phyloP scores from a whole-genome alignment of 2,329 filamentous ascomycete species.

The Clonostachys rosea region DNA sequence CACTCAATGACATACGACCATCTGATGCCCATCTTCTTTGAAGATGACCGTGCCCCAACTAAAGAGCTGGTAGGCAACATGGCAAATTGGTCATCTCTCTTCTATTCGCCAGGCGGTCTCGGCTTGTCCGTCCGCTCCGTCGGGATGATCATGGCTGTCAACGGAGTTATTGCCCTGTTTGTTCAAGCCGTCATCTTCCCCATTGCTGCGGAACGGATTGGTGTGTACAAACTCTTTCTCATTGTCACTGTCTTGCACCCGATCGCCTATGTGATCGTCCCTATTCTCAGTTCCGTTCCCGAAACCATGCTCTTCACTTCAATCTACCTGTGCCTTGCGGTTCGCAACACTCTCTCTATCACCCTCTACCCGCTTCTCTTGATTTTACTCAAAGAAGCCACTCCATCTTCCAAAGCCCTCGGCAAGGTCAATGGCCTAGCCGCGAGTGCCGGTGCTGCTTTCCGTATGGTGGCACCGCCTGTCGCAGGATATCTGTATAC shows the following conservation, averaged over 20 bases:
- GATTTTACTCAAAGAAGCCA: conserved; percentile 65
- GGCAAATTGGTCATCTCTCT: conserved; percentile 25
- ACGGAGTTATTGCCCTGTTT: conserved; percentile 54
- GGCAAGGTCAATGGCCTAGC: conserved; percentile 64
- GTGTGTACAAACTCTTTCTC: conserved; percentile 56
- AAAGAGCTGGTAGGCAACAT: conserved; percentile 24
- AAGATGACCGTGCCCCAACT: conserved; percentile 56
- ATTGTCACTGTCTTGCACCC: conserved; percentile 56
- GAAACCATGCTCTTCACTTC: conserved; percentile 43
- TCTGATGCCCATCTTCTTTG: conserved; percentile 86
- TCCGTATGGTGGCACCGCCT: conserved; percentile 63
- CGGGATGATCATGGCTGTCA: conserved; percentile 55
- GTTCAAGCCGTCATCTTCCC: conserved; percentile 60
- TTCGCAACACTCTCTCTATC: conserved; percentile 59
- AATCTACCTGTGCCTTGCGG: conserved; percentile 52
- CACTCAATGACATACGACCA: conserved; percentile 96
- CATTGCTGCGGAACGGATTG: conserved; percentile 50
- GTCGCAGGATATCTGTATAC: conserved; percentile 60
- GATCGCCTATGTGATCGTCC: conserved; percentile 55
- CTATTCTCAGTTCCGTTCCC: conserved; percentile 51
- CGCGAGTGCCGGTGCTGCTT: conserved; percentile 61
- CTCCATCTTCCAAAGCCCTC: conserved; percentile 48
- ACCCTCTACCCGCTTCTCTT: conserved; percentile 62
- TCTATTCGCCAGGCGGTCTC: conserved; percentile 58
- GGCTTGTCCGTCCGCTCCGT: conserved; percentile 59